phyloP scores from a whole-genome alignment of 2,329 filamentous ascomycete genomes.

The Akanthomyces lecanii region DNA sequence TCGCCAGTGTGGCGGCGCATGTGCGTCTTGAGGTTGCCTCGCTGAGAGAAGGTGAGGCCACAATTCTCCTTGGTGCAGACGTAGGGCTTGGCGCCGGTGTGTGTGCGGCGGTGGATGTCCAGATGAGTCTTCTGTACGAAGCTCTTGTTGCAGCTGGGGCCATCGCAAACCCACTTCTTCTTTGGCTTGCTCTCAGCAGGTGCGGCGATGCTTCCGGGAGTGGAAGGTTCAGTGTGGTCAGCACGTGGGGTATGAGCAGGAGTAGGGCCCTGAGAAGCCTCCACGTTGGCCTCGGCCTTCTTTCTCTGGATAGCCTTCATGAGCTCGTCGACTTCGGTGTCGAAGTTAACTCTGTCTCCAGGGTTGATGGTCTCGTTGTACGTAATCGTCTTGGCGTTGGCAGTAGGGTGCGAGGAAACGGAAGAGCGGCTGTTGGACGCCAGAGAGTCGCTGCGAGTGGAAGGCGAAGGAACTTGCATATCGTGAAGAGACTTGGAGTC shows the following conservation, averaged over 20 bases:
- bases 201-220: slow-evolving; percentile 27
- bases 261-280: slow-evolving; percentile 16
- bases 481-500: slow-evolving; percentile 29
- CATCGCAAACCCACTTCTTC: slow-evolving; percentile 70
- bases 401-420: slow-evolving; percentile 25
- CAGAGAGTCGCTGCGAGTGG: slow-evolving; percentile 29
- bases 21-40: slow-evolving; percentile 91
- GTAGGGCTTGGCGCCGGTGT: slow-evolving; percentile 88
- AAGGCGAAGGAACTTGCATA: slow-evolving; percentile 31
- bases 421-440: slow-evolving; percentile 23
- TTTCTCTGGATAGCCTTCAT: slow-evolving; percentile 85
- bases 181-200: slow-evolving; percentile 29
- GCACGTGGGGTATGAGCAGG: slow-evolving; percentile 3
- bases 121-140: slow-evolving; percentile 93
- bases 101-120: slow-evolving; percentile 81
- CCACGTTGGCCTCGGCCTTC: slow-evolving; percentile 35
- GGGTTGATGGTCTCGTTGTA: slow-evolving; percentile 45
- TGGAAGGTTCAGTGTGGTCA: slow-evolving; percentile 25
- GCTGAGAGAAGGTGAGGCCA: slow-evolving; percentile 77
- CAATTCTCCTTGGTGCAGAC: slow-evolving; percentile 69
- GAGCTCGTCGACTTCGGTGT: slow-evolving; percentile 79
- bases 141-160: slow-evolving; percentile 70
- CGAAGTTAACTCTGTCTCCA: slow-evolving; percentile 57
- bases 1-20: slow-evolving; percentile 84
- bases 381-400: slow-evolving; percentile 38